Conservation (phyloP, 495 filamentous ascomycete genomes). For the Aspergillus kassunensis region DNA sequence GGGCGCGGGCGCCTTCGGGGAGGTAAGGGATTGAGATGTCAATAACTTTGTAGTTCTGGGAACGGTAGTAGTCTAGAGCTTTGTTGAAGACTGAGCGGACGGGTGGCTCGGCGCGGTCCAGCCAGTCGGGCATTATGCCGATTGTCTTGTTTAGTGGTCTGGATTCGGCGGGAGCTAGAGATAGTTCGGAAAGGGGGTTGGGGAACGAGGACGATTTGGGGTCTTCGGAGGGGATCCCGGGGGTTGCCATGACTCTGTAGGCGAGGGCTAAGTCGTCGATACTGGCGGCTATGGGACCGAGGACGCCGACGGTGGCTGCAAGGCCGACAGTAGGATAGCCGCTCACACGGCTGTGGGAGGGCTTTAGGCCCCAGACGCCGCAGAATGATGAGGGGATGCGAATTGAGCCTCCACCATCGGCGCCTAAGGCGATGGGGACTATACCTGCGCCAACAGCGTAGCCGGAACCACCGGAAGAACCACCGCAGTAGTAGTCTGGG, state of each 20-base stretch:
- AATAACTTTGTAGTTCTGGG: conserved; percentile 59
- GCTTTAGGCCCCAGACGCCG: conserved; percentile 85
- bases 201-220: conserved; percentile 46
- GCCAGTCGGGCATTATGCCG: conserved; percentile 74
- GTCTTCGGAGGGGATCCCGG: conserved; percentile 55
- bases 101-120: conserved; percentile 58
- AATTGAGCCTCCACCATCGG: conserved; percentile 84
- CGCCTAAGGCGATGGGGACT: conserved; percentile 76
- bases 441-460: conserved; percentile 74
- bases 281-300: conserved; percentile 72
- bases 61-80: conserved; percentile 58
- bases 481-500: conserved; percentile 75
- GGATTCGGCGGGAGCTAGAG: not conserved
- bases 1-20: conserved; percentile 69
- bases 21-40: conserved; percentile 74
- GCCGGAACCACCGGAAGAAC: conserved; percentile 80
- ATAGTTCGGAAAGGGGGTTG: conserved; percentile 34
- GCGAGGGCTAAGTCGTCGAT: conserved; percentile 79
- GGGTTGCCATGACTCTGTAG: conserved; percentile 71
- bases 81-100: conserved; percentile 58
- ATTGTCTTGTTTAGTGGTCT: conserved; percentile 46
- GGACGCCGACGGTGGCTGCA: conserved; percentile 60
- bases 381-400: conserved; percentile 79
- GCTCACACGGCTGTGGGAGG: conserved; percentile 73
- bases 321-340: conserved; percentile 55